Percentiles rank a stretch among this genome's conserved stretches.
Conservation (phyloP, 2,329 filamentous ascomycete species). For the Neofusicoccum sp. region DNA sequence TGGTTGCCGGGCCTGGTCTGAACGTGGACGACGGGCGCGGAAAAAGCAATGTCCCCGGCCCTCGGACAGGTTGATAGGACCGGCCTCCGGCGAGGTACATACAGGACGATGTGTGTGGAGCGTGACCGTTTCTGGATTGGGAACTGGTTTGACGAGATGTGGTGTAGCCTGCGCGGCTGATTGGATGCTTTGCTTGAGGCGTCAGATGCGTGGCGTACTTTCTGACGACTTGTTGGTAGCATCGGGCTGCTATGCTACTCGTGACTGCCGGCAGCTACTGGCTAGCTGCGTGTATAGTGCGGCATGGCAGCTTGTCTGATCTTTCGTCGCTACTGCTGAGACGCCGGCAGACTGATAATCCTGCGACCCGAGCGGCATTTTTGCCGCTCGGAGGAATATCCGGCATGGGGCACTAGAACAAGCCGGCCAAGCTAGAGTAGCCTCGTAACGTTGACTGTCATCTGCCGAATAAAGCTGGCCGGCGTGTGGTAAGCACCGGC, state of each 20-base stretch:
- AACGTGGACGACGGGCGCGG: neutral
- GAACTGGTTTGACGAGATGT: neutral
- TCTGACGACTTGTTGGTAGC: neutral
- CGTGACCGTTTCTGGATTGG: conserved; percentile 6
- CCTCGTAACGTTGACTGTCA: neutral
- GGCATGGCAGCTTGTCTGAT: neutral
- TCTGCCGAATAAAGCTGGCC: neutral
- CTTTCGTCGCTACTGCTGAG: conserved; percentile 3
- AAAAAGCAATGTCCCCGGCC: neutral
- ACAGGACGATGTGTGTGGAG: neutral
- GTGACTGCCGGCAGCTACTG: neutral
- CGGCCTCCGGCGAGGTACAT: neutral
- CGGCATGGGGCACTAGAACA: neutral
- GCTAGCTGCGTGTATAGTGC: conserved; percentile 1
- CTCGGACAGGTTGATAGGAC: conserved; percentile 1
- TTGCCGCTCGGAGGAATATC: neutral
- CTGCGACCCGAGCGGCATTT: neutral
- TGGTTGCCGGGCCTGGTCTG: neutral
- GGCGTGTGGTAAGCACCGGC: neutral
- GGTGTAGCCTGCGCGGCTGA: neutral
- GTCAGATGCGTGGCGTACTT: conserved; percentile 7
- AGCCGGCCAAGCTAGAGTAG: neutral
- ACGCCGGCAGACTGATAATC: neutral
- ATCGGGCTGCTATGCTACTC: neutral
- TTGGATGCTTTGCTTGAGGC: neutral